These are phyloP conservation scores for Schrenkiella parvula DNA, from an alignment of 345 rosid species.

Conservation along the genomic window DNA sequence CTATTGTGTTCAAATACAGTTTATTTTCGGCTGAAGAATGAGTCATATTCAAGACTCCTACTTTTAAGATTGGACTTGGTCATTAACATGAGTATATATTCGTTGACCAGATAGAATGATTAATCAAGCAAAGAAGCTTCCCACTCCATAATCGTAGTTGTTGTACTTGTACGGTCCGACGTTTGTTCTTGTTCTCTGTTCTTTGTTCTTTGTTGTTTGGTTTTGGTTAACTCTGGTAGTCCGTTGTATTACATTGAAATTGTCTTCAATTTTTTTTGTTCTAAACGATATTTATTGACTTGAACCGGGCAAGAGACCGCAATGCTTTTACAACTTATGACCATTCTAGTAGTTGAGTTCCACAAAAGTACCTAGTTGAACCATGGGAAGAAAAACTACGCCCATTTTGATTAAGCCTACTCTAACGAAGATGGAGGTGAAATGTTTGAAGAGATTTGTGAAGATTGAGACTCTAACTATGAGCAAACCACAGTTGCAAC, in stretches of 20 bases:
- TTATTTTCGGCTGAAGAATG: conserved; percentile 19
- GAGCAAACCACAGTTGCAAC: too few species aligned
- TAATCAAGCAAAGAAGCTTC: conserved; percentile 18
- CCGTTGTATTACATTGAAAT: conserved; percentile 2
- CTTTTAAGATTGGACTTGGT: conserved; percentile 24
- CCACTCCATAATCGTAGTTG: background rate
- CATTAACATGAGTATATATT: conserved; percentile 7
- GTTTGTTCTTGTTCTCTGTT: background rate
- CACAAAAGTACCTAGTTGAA: background rate
- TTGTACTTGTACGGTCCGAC: background rate
- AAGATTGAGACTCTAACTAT: too few species aligned
- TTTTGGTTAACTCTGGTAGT: background rate
- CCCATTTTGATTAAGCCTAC: background rate
- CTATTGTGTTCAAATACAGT: background rate
- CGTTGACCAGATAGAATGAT: conserved; percentile 9
- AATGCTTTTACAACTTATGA: background rate
- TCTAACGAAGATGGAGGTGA: background rate
- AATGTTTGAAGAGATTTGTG: background rate
- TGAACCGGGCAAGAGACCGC: background rate
- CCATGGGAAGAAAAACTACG: background rate
- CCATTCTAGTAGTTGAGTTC: background rate
- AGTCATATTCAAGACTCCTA: conserved; percentile 25
- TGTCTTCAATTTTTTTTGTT: background rate
- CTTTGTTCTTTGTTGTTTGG: background rate
- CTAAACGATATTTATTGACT: too few species aligned